Evolutionary conservation across 2,329 filamentous ascomycete species (phyloP), one percentile per base, ranked within the genome.

Genomic region (Cercospora janseana): DNA sequence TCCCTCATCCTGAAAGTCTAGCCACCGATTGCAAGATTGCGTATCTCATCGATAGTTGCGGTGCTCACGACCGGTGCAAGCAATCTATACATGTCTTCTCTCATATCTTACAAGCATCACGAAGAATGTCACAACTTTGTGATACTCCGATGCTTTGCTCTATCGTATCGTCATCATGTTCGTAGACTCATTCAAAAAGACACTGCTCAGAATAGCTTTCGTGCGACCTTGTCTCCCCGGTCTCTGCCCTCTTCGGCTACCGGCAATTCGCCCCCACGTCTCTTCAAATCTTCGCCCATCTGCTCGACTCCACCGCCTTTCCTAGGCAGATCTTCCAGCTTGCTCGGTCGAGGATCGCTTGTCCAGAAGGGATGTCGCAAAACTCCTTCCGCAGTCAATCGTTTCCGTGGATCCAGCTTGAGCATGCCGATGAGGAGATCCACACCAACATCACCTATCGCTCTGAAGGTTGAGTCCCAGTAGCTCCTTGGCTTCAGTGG

Each of bases 391-490:
- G 91, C 88, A 0, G 84, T 88, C 62, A 88, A 85, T 51, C 93
- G 79, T 69, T 86, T 89, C 64, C 83, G 81, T n/a, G 93, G 93
- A 70, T 98, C 89, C 55, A 97, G 79, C 9, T 80, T 79, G 54
- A 96, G 77, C 71, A 94, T 95, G 59, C 81, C 82, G 77, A 93
- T 88, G 43, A 98, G 76, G 52, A 98, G 73, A 67, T 97, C 91
- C 23, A 94, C 88, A 34, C 93, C 93, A 43, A 88, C 81, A 7
- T 82, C 73, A 16, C 92, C 93, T 7, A 92, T 81, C 8, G 87
- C 86, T 48, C 87, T 83, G 65, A 98, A 96, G 54, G 83, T 81
- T 46, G 76, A 74, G 65, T 86, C 77, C 75, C 88, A 96, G 64
- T 86, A 85, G 49, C 87, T 83, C 55, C 80, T 79, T 1, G 82